Evolutionary conservation across 2,329 filamentous ascomycete genomes (phyloP).

Genomic region (Cladosporium cucumerinum): DNA sequence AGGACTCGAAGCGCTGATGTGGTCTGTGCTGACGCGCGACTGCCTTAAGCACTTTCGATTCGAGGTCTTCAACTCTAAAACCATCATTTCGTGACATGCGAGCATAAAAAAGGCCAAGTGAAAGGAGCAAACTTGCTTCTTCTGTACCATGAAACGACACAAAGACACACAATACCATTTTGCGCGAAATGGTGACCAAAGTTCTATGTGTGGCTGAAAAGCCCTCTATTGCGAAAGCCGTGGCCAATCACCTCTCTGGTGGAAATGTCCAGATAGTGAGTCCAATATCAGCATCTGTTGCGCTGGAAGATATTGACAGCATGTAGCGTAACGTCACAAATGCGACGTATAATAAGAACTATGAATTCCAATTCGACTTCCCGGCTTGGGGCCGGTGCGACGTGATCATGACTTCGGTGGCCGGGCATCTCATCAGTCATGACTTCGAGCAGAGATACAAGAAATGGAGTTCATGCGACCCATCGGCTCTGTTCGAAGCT

Average conservation of each 20-base stretch:
- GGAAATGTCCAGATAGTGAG: constrained; percentile 67
- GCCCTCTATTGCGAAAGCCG: constrained; percentile 92
- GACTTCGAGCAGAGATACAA: constrained; percentile 74
- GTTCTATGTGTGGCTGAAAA: constrained; percentile 81
- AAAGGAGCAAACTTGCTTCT: not conserved
- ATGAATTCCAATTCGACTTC: constrained; percentile 87
- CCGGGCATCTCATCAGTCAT: constrained; percentile 78
- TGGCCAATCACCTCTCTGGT: constrained; percentile 83
- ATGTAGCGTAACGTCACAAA: constrained; percentile 62
- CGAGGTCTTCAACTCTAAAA: not conserved
- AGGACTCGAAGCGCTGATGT: not conserved
- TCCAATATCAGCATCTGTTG: not conserved
- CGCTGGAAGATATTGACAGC: constrained; percentile 17
- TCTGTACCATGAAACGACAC: not conserved
- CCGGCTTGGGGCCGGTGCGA: constrained; percentile 73
- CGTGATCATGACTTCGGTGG: constrained; percentile 91
- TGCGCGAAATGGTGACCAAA: constrained; percentile 43
- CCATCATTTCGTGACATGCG: not conserved
- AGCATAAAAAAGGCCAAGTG: not conserved
- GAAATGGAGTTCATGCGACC: constrained; percentile 77
- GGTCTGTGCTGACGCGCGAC: not conserved
- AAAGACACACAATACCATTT: not conserved
- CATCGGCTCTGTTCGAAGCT: constrained; percentile 75
- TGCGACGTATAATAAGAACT: constrained; percentile 86
- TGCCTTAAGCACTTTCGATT: not conserved